These are phyloP conservation scores for Quercus parvula DNA, from an alignment of 306 rosid genomes.

Conservation along the genomic window DNA sequence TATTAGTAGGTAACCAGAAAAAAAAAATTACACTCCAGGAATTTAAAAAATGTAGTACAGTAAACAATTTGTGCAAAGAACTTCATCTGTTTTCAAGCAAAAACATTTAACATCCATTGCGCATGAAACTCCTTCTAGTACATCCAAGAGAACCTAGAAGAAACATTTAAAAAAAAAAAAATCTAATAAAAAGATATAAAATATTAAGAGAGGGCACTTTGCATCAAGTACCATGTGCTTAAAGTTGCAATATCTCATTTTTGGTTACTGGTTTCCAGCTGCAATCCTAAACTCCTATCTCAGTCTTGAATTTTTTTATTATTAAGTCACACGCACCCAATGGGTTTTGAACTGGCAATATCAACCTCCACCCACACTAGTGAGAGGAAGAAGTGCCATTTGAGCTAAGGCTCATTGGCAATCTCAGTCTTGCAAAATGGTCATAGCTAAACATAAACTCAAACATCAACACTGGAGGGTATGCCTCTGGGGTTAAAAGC, in stretches of 20 bases:
- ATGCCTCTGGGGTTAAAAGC: not conserved
- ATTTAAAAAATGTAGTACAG: not conserved
- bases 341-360: too few relatives aligned
- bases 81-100: not conserved
- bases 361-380: too few relatives aligned
- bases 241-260: not conserved
- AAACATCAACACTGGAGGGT: not conserved
- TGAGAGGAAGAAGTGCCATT: too few relatives aligned
- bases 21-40: not conserved
- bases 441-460: not conserved
- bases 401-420: too few relatives aligned
- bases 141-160: not conserved
- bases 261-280: not conserved
- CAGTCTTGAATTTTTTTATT: not conserved
- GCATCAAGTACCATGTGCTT: too few relatives aligned
- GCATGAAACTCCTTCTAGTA: not conserved
- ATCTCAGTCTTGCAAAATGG: not conserved
- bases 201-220: too few relatives aligned
- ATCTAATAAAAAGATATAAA: not conserved
- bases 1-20: not conserved
- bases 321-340: too few relatives aligned
- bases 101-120: not conserved
- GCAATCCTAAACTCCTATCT: not conserved
- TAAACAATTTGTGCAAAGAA: not conserved
- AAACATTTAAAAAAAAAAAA: not conserved